A percentile compares a stretch with the other conserved stretches of the same genome.
phyloP scores from a whole-genome alignment of 2,329 filamentous ascomycete species.

The Alternaria alternata region DNA sequence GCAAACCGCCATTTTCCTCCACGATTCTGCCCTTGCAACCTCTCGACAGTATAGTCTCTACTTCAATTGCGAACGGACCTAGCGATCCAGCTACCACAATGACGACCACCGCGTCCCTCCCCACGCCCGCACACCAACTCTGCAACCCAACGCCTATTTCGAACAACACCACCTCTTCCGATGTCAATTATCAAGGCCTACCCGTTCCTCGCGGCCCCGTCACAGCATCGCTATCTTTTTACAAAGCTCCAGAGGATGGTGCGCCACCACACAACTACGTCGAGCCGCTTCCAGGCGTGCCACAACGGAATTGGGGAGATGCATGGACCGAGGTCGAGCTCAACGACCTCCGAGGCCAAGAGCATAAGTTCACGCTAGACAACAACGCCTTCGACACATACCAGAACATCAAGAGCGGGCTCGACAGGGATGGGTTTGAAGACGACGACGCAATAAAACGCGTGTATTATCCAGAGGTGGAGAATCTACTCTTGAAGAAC shows the following conservation, averaged over 20 bases:
- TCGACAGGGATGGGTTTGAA: slow-evolving; percentile 65
- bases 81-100: slow-evolving; percentile 37
- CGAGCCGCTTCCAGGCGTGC: slow-evolving; percentile 68
- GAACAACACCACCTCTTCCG: slow-evolving; percentile 36
- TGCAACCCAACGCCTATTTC: slow-evolving; percentile 33
- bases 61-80: background rate
- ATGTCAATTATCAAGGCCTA: slow-evolving; percentile 44
- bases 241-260: slow-evolving; percentile 39
- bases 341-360: slow-evolving; percentile 76
- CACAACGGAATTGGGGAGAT: slow-evolving; percentile 70
- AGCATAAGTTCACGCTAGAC: slow-evolving; percentile 72
- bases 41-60: background rate
- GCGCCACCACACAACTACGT: slow-evolving; percentile 60
- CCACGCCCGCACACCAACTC: slow-evolving; percentile 55
- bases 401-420: slow-evolving; percentile 63
- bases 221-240: slow-evolving; percentile 39
- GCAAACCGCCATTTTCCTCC: slow-evolving; percentile 5
- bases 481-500: slow-evolving; percentile 71
- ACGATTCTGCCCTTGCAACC: background rate
- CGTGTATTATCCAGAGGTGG: slow-evolving; percentile 86
- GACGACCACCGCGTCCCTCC: slow-evolving; percentile 54
- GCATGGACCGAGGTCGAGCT: slow-evolving; percentile 64
- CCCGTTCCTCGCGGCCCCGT: slow-evolving; percentile 41
- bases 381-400: slow-evolving; percentile 77
- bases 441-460: slow-evolving; percentile 73